These are phyloP conservation scores for Saturnispora serradocipensis DNA, from an alignment of 805 yeast species.

Conservation along the genomic window DNA sequence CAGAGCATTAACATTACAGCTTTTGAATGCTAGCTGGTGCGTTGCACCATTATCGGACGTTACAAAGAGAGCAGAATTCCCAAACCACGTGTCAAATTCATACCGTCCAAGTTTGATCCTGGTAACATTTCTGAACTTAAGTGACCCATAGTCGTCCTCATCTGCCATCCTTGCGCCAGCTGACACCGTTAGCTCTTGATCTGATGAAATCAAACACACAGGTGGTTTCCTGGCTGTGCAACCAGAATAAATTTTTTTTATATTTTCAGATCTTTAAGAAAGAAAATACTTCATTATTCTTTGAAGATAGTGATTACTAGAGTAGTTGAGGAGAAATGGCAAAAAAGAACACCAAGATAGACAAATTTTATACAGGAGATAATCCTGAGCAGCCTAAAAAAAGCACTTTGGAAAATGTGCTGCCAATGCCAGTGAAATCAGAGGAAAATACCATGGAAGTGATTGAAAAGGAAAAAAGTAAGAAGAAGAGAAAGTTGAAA, in stretches of 20 bases:
- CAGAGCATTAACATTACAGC: not conserved
- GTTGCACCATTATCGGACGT: constrained; percentile 2
- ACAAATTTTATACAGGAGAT: constrained; percentile 5
- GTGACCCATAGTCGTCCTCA: constrained; percentile 49
- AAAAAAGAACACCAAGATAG: constrained; percentile 5
- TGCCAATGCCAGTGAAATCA: not conserved
- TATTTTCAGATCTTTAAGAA: constrained; percentile 1
- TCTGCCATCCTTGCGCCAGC: constrained; percentile 15
- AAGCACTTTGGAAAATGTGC: not conserved
- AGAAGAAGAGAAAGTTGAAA: constrained; percentile 55
- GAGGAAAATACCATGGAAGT: constrained; percentile 36
- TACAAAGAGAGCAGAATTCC: constrained; percentile 69
- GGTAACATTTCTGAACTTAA: constrained; percentile 53
- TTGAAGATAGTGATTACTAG: not conserved
- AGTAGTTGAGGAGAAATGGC: not conserved
- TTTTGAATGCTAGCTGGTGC: constrained; percentile 2
- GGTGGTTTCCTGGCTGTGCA: constrained; percentile 10
- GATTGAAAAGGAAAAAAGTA: constrained; percentile 50
- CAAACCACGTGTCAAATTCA: constrained; percentile 79
- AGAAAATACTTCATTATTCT: not conserved
- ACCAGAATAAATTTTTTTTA: not conserved
- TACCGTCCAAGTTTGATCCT: constrained; percentile 60
- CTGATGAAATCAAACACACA: not conserved
- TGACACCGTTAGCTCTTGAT: not conserved
- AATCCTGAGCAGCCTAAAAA: not conserved